Evolutionary conservation across 2,329 filamentous ascomycete species (phyloP).

Genomic region (Sporothrix brunneoviolacea): DNA sequence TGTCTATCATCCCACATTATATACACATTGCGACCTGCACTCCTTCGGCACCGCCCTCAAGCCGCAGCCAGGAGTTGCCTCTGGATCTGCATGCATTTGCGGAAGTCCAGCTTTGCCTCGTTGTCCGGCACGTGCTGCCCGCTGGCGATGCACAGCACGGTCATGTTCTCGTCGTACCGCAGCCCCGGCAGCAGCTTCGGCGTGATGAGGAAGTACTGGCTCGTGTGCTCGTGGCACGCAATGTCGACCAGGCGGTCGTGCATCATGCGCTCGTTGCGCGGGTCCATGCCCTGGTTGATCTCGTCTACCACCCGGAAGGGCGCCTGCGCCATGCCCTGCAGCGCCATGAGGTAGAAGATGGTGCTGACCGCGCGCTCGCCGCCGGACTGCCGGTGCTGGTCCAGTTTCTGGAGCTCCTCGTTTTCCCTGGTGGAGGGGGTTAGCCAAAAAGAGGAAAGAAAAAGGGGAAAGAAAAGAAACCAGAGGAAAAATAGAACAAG

Average conservation of each 20-base stretch:
- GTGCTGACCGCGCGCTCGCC: constrained; percentile 94
- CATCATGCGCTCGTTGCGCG: constrained; percentile 95
- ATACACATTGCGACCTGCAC: too few relatives aligned
- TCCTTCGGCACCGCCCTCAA: neutral
- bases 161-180: constrained; percentile 85
- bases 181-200: constrained; percentile 85
- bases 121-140: constrained; percentile 65
- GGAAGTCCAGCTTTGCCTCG: constrained; percentile 44
- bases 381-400: constrained; percentile 90
- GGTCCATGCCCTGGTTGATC: constrained; percentile 99
- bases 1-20: too few relatives aligned
- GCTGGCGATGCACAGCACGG: constrained; percentile 85
- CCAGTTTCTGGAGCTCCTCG: constrained; percentile 76
- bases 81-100: constrained; percentile 16
- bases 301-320: constrained; percentile 98
- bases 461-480: constrained; percentile 25
- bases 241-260: constrained; percentile 98
- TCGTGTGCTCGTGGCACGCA: constrained; percentile 75
- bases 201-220: constrained; percentile 93
- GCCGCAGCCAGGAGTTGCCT: constrained; percentile 12
- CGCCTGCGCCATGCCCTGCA: constrained; percentile 86
- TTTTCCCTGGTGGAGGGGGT: too few relatives aligned
- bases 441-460: too few relatives aligned
- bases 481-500: too few relatives aligned
- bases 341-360: constrained; percentile 97